Evolutionary conservation across 805 yeast genomes (phyloP).

Genomic region (Allodekkera sacchari): DNA sequence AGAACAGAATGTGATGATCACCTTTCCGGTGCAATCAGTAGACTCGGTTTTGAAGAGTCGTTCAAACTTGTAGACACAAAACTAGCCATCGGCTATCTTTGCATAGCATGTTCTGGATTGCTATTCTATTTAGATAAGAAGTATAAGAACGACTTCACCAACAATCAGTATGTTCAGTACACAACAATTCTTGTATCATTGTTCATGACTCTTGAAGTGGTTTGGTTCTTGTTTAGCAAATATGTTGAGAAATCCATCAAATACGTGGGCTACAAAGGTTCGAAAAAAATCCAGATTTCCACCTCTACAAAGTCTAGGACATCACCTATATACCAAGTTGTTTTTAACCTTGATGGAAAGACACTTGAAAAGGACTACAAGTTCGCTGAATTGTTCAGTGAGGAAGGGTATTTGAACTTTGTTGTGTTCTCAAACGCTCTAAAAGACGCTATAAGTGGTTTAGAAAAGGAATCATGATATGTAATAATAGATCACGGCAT

Average conservation of each 20-base stretch:
- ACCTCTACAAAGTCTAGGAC: conserved; percentile 29
- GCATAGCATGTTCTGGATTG: conserved; percentile 37
- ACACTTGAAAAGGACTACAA: conserved; percentile 18
- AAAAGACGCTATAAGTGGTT: conserved; percentile 7
- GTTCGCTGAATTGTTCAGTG: conserved; percentile 37
- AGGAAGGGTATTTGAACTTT: conserved; percentile 35
- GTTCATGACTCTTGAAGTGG: conserved; percentile 30
- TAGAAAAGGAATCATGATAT: conserved; percentile 16
- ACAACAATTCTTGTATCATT: conserved; percentile 28
- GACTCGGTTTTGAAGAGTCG: conserved; percentile 39
- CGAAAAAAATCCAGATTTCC: conserved; percentile 29
- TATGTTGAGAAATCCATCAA: conserved; percentile 35
- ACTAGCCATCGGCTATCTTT: conserved; percentile 39
- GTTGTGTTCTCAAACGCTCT: conserved; percentile 25
- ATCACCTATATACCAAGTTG: conserved; percentile 37
- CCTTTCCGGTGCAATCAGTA: conserved; percentile 31
- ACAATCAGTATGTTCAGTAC: conserved; percentile 25
- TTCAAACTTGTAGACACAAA: conserved; percentile 37
- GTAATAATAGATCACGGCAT: background rate
- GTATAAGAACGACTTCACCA: conserved; percentile 31
- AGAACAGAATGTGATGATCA: conserved; percentile 43
- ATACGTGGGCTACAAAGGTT: conserved; percentile 34
- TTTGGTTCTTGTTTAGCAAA: conserved; percentile 27
- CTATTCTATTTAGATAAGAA: conserved; percentile 43
- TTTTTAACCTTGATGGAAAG: conserved; percentile 21